phyloP scores from a whole-genome alignment of 1,139 yeast genomes.

The Wickerhamiella infanticola region DNA sequence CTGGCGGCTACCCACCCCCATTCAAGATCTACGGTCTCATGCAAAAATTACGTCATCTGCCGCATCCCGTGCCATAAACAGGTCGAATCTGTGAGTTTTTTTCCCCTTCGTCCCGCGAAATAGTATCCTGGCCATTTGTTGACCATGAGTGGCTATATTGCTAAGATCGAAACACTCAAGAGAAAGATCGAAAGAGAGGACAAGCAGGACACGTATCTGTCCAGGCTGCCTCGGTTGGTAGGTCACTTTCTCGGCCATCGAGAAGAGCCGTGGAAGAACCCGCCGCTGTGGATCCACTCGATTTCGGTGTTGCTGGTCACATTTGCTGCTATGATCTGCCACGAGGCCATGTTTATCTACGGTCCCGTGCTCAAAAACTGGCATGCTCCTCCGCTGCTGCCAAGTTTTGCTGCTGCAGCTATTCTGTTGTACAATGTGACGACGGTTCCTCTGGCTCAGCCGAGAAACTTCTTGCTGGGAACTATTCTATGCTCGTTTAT shows the following conservation, averaged over 20 bases:
- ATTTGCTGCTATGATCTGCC: slow-evolving; percentile 36
- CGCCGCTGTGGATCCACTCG: slow-evolving; percentile 9
- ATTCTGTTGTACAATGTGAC: slow-evolving; percentile 44
- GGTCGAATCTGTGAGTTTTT: too few species aligned
- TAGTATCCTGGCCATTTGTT: too few species aligned
- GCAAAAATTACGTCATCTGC: too few species aligned
- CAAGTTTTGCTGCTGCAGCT: slow-evolving; percentile 45
- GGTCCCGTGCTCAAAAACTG: slow-evolving; percentile 30
- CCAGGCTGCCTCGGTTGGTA: slow-evolving; percentile 3
- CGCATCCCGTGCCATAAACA: too few species aligned
- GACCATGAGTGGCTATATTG: too few species aligned
- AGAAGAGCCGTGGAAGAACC: neutral
- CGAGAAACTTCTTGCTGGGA: slow-evolving; percentile 44
- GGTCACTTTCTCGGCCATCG: slow-evolving; percentile 7
- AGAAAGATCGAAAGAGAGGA: neutral
- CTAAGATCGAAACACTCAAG: too few species aligned
- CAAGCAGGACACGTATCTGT: neutral
- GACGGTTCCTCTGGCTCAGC: slow-evolving; percentile 50
- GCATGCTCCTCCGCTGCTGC: slow-evolving; percentile 41
- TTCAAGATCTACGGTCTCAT: too few species aligned
- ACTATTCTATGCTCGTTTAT: slow-evolving; percentile 39
- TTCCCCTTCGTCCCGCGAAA: too few species aligned
- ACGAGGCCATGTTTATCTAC: slow-evolving; percentile 39
- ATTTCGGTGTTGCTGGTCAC: slow-evolving; percentile 23
- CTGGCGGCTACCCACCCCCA: too few species aligned